Evolutionary conservation across 2,329 filamentous ascomycete species (phyloP).

Genomic region (Aspergillus ochraceoroseus): DNA sequence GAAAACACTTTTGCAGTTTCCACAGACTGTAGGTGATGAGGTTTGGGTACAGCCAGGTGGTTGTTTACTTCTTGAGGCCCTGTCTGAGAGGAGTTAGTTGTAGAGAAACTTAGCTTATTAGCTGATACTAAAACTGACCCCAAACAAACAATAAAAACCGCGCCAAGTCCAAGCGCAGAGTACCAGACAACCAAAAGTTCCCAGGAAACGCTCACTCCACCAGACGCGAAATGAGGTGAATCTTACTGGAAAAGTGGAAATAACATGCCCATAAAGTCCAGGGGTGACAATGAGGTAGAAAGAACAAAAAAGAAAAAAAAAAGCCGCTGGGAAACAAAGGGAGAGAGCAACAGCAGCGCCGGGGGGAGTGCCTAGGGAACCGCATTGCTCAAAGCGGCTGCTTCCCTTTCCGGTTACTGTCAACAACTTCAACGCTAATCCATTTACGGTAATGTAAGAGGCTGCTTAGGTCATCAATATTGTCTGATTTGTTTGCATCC

Average conservation of each 20-base stretch:
- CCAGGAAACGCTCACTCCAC: slow-evolving; percentile 9
- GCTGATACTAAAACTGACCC: slow-evolving; percentile 22
- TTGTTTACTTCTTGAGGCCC: slow-evolving; percentile 23
- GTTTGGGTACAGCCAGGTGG: slow-evolving; percentile 8
- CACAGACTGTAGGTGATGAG: slow-evolving; percentile 13
- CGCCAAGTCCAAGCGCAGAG: slow-evolving; percentile 16
- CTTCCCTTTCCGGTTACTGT: slow-evolving; percentile 23
- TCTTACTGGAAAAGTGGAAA: slow-evolving; percentile 13
- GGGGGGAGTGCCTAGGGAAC: slow-evolving; percentile 15
- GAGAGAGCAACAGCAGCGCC: slow-evolving; percentile 2
- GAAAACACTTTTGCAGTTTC: slow-evolving; percentile 9
- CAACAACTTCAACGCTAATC: slow-evolving; percentile 22
- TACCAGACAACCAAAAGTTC: slow-evolving; percentile 8
- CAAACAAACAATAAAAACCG: slow-evolving; percentile 26
- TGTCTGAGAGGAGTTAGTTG: slow-evolving; percentile 15
- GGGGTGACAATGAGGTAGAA: slow-evolving; percentile 19
- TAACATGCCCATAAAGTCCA: slow-evolving; percentile 8
- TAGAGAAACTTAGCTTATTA: slow-evolving; percentile 10
- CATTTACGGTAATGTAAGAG: slow-evolving; percentile 15
- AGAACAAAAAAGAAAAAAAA: slow-evolving; percentile 13
- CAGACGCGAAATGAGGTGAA: slow-evolving; percentile 4
- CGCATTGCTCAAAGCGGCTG: slow-evolving; percentile 16
- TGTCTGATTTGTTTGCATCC: slow-evolving; percentile 18
- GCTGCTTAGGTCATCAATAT: slow-evolving; percentile 21
- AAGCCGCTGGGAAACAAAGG: slow-evolving; percentile 12